phyloP scores from a whole-genome alignment of 139 green algal genomes.

The Chlamydomonas urium region DNA sequence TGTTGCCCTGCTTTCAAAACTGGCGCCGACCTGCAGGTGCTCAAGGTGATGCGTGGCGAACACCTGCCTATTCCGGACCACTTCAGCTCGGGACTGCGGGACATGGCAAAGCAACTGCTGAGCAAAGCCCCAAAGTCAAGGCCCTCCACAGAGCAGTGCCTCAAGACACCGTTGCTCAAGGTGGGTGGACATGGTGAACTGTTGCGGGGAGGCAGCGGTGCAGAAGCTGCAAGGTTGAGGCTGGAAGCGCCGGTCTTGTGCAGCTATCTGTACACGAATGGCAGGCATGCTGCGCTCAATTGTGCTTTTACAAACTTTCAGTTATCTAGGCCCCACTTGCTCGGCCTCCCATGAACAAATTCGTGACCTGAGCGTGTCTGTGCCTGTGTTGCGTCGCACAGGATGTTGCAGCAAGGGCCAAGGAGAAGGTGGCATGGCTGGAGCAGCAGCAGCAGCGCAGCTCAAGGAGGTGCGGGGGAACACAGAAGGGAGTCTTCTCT shows the following conservation, averaged over 20 bases:
- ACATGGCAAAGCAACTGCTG: slow-evolving; percentile 36
- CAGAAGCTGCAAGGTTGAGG: no score
- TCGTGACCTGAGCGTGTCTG: not conserved
- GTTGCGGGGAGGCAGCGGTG: no score
- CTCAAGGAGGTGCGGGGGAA: no score
- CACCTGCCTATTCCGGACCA: slow-evolving; percentile 35
- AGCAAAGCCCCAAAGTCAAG: slow-evolving; percentile 30
- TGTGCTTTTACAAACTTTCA: no score
- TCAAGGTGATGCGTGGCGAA: slow-evolving; percentile 43
- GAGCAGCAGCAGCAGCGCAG: slow-evolving; percentile 30
- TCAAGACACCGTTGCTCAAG: slow-evolving; percentile 45
- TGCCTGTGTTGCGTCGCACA: slow-evolving; percentile 10
- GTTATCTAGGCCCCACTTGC: no score
- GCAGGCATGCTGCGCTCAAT: no score
- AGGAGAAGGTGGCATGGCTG: slow-evolving; percentile 23
- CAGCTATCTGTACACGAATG: no score
- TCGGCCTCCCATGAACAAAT: no score
- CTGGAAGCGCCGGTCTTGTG: no score
- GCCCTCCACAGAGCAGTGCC: slow-evolving; percentile 26
- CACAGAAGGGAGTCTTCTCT: no score
- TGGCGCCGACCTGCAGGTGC: slow-evolving; percentile 2
- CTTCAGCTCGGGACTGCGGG: slow-evolving; percentile 30
- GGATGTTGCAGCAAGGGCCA: slow-evolving; percentile 23
- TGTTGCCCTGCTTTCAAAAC: no score
- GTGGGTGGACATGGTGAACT: slow-evolving; percentile 16